A percentile compares a stretch with the other conserved stretches of the same genome.
Conservation (phyloP, 148 eudicot genomes). For the Rhododendron mucronatum region DNA sequence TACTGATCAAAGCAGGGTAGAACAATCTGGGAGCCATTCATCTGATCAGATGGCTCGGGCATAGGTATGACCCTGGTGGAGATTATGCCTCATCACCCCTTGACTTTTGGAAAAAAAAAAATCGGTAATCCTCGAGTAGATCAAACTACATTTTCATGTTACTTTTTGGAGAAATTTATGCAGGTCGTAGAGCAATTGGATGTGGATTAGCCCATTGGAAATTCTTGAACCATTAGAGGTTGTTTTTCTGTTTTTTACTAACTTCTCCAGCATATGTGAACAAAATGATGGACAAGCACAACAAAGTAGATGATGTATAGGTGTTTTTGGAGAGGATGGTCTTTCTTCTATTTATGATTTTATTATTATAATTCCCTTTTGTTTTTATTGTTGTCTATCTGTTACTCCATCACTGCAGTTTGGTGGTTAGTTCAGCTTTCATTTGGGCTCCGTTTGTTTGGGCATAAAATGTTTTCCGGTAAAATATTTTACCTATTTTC, state of each 20-base stretch:
- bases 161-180: neutral
- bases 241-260: neutral
- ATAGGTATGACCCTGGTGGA: conserved; percentile 9
- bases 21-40: conserved; percentile 26
- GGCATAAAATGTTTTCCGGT: too few relatives aligned
- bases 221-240: conserved; percentile 1
- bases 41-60: conserved; percentile 23
- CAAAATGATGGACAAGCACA: neutral
- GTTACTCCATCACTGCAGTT: neutral
- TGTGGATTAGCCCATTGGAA: neutral
- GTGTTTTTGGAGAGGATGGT: neutral
- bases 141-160: neutral
- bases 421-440: too few relatives aligned
- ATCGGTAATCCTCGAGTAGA: neutral
- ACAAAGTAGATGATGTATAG: conserved; percentile 6
- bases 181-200: neutral
- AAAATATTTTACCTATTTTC: too few relatives aligned
- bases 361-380: neutral
- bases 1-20: conserved; percentile 29
- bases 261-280: neutral
- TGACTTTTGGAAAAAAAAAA: neutral
- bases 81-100: neutral
- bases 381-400: neutral
- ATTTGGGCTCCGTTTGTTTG: too few relatives aligned
- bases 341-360: neutral